phyloP scores from a whole-genome alignment of 495 filamentous ascomycete species.

The Neurospora intermedia region DNA sequence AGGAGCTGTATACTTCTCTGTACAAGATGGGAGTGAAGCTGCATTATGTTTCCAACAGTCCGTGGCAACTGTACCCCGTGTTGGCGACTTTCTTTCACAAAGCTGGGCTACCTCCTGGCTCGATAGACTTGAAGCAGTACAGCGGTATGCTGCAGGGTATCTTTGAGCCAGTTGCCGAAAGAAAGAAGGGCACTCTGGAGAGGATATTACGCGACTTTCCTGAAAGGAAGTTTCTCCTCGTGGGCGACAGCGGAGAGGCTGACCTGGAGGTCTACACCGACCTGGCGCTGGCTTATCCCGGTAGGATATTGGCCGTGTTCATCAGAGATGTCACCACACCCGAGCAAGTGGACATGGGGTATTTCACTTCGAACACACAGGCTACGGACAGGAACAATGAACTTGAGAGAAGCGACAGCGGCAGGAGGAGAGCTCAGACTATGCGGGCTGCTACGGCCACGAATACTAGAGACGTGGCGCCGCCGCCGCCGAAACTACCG shows the following conservation, averaged over 20 bases:
- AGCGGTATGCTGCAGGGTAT: conserved; percentile 93
- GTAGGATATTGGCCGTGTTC: conserved; percentile 69
- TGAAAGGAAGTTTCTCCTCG: conserved; percentile 74
- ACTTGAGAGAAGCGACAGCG: neutral
- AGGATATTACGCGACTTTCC: conserved; percentile 84
- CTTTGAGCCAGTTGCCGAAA: conserved; percentile 91
- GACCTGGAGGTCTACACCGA: conserved; percentile 97
- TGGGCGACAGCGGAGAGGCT: conserved; percentile 92
- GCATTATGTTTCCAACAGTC: conserved; percentile 89
- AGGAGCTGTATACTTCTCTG: conserved; percentile 75
- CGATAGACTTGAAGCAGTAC: conserved; percentile 92
- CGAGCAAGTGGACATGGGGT: conserved; percentile 40
- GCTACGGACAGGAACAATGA: neutral
- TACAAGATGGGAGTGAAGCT: conserved; percentile 70
- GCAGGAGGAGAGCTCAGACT: neutral
- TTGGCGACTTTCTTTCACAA: conserved; percentile 70
- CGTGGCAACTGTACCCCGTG: conserved; percentile 91
- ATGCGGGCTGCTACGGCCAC: neutral
- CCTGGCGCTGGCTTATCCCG: conserved; percentile 71
- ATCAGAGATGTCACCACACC: conserved; percentile 89
- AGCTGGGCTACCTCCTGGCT: conserved; percentile 73
- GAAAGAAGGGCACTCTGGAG: conserved; percentile 81
- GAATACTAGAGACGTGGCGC: neutral
- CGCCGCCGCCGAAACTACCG: neutral
- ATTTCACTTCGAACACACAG: conserved; percentile 43